Base-by-base conservation (phyloP, 2,329 filamentous ascomycete species). In the Ophiosphaerella herpotricha region DNA sequence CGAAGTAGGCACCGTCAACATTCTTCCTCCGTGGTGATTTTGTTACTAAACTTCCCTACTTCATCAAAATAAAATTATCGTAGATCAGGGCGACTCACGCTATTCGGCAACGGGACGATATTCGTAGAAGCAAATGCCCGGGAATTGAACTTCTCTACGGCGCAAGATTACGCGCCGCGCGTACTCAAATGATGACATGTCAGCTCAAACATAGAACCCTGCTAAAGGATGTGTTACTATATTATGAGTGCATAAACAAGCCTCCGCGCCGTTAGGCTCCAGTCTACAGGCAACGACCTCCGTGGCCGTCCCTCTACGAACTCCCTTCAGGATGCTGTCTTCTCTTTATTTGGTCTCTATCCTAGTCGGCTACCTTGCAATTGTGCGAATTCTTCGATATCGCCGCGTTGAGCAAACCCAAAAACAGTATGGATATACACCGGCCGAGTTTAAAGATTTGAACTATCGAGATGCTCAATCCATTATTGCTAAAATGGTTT, bases 391-490 rank as follows among this genome's bases (percentile, higher is more conserved):
- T 11, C 46, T 54, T 13, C 32, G 50, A 37, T 54, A 54, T 35
- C 50, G 42, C 12, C 50, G 50, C 3, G 33, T 52, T 14, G 13
- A 43, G 6, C 32, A 42, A 14, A 32, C 48, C 21, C 50, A 48
- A 32, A 29, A 39, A 36, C 46, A 47, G 11, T 33, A 54, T 43
- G 46, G 46, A 4, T 38, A 26, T 32, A 47, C 35, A n/a, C 11
- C 45, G 8, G 39, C 18, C 23, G 14, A 46, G 12, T 49, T 54
- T 29, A 18, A 29, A n/a, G 32, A 47, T 12, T 23, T 50, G 26
- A 49, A 46, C 11, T 54, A 54, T 33, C 35, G 35, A 43, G 50
- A 44, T 44, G 50, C 46, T 13, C 46, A 50, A 31, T 33, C 32
- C 2, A 45, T 45, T 13, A 14, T 45, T 21, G 42, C 29, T 3